phyloP scores from a whole-genome alignment of 108 stramenopile species.

The Stephanodiscus minutulus region DNA sequence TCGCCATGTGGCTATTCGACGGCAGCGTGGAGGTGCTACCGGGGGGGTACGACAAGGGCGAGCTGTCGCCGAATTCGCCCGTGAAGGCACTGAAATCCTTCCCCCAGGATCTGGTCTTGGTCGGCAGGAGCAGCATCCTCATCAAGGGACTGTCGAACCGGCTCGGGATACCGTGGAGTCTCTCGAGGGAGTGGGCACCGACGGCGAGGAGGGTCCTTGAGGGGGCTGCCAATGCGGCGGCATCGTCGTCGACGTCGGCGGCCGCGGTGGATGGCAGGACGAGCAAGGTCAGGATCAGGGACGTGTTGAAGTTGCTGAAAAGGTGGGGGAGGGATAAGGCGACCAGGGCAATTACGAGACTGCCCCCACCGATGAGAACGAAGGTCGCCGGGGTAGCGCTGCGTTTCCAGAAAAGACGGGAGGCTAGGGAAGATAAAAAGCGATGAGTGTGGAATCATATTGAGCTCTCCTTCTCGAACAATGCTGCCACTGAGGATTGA shows the following conservation, averaged over 20 bases:
- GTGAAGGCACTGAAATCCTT: constrained; percentile 90
- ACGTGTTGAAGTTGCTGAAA: constrained; percentile 57
- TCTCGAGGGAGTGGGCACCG: constrained; percentile 83
- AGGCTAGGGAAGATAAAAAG: constrained; percentile 33
- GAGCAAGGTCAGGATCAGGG: constrained; percentile 62
- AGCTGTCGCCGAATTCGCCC: constrained; percentile 87
- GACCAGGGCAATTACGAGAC: constrained; percentile 41
- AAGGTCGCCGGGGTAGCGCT: constrained; percentile 58
- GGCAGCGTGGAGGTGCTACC: constrained; percentile 79
- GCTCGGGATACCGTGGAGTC: constrained; percentile 85
- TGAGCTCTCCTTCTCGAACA: background rate
- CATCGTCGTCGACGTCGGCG: constrained; percentile 1
- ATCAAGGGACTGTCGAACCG: constrained; percentile 91
- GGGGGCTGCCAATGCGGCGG: constrained; percentile 9
- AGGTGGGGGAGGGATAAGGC: constrained; percentile 73
- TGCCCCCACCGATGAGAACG: constrained; percentile 67
- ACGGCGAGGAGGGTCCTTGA: constrained; percentile 65
- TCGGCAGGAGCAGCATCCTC: constrained; percentile 90
- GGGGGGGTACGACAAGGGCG: constrained; percentile 89
- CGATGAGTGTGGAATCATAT: background rate
- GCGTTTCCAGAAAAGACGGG: constrained; percentile 57
- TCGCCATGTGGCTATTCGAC: constrained; percentile 93
- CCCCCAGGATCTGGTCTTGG: constrained; percentile 93
- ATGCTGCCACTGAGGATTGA: background rate
- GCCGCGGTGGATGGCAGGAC: background rate